Conservation (phyloP, 805 yeast genomes). For the Wickerhamiella kurtzmanii region DNA sequence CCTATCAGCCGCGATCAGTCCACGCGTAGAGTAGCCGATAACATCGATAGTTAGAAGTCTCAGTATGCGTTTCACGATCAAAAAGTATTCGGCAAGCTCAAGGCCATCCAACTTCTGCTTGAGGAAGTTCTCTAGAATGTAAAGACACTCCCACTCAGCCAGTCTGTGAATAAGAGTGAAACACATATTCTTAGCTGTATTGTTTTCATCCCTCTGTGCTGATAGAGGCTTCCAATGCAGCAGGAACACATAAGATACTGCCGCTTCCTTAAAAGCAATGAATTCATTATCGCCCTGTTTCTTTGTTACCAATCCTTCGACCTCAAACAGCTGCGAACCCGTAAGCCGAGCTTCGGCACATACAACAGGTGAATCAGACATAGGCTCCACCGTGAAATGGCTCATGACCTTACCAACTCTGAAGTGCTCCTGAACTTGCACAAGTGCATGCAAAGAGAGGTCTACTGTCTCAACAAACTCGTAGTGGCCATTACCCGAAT, state of each 20-base stretch:
- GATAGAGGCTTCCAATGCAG: constrained; percentile 20
- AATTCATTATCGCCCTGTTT: constrained; percentile 21
- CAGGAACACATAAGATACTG: constrained; percentile 47
- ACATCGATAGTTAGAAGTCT: constrained; percentile 8
- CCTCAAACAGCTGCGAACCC: constrained; percentile 26
- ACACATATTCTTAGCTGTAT: constrained; percentile 13
- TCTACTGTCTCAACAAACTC: constrained; percentile 30
- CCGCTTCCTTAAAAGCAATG: constrained; percentile 57
- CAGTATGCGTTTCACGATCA: constrained; percentile 9
- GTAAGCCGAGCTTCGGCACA: constrained; percentile 33
- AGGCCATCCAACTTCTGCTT: not conserved
- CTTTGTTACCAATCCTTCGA: constrained; percentile 14
- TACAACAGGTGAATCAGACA: constrained; percentile 42
- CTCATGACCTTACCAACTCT: constrained; percentile 43
- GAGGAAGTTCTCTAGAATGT: constrained; percentile 13
- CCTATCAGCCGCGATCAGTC: constrained; percentile 6
- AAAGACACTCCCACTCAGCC: constrained; percentile 14
- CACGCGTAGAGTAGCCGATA: constrained; percentile 5
- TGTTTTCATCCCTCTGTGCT: constrained; percentile 12
- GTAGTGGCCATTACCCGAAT: constrained; percentile 16
- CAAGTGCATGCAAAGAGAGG: constrained; percentile 47
- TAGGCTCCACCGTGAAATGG: constrained; percentile 55
- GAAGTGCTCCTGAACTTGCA: constrained; percentile 71
- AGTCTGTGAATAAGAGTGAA: constrained; percentile 12
- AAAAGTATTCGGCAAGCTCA: constrained; percentile 5